Base-by-base conservation (phyloP, 345 rosid genomes). In the Lepidium aucheri region DNA sequence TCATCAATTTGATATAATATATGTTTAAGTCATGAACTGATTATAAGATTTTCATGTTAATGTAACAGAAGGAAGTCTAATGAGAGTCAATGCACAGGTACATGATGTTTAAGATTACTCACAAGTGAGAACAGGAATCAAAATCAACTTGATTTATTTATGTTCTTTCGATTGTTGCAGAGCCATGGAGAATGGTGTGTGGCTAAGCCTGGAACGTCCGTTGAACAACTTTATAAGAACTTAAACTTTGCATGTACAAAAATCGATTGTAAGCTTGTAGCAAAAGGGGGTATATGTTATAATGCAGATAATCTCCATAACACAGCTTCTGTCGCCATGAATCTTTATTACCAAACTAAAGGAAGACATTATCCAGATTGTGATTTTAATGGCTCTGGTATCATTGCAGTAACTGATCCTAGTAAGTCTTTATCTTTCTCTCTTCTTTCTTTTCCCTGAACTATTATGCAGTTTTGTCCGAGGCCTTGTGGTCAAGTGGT, bases 241-340 rank as follows among this genome's bases (percentile, higher is more conserved):
- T 17, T 63, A 46, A 0, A 49, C 3, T 44, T n/a, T 7, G 56
- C 39, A 6, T 65, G 72, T 58, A 13, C 47, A 4, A 22, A 0
- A 40, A 6, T 58, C 2, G 56, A 67, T 28, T 73, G 77, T 51
- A 4, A 13, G 0, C 16, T 34, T 42, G 20, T 73, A 57, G 8
- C 8, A 32, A 4, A 42, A 42, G 73, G 73, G 7, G 62, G 67
- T 26, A 2, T 56, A 59, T 73, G 77, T 58, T 49, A 2, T 44
- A 5, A 0, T 24, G 60, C 62, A 11, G 28, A 65, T 49, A 41
- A 9, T 10, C 67, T 9, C 17, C 6, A 39, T n/a, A 65, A 39
- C 42, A 34, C 22, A 8, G 73, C 77, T 57, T 73, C 77, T 20
- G 72, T 73, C 5, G 67, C 46, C 60, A 66, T 73, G 67, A 73